phyloP scores from a whole-genome alignment of 495 filamentous ascomycete genomes.

The Copromyces sp. region DNA sequence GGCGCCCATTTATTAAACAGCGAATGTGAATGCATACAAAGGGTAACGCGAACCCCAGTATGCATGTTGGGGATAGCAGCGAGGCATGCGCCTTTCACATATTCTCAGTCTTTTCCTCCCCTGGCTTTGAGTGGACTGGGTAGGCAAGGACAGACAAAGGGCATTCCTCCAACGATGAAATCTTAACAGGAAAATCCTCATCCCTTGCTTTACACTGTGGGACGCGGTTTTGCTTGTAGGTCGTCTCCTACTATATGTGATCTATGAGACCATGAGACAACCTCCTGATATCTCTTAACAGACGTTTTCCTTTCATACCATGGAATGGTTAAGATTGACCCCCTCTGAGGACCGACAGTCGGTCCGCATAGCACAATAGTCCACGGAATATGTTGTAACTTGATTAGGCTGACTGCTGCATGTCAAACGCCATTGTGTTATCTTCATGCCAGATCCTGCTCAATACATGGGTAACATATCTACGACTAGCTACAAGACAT shows the following conservation, averaged over 20 bases:
- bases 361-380: not conserved
- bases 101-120: not conserved
- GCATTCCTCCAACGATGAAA: not conserved
- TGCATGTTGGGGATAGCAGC: not conserved
- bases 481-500: not conserved
- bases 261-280: not conserved
- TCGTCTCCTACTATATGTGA: not conserved
- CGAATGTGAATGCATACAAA: not conserved
- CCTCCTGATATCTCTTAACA: not conserved
- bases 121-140: not conserved
- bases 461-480: not conserved
- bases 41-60: not conserved
- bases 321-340: not conserved
- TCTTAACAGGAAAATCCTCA: not conserved
- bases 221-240: not conserved
- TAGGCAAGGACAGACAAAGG: not conserved
- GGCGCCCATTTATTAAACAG: not conserved
- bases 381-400: not conserved
- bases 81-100: not conserved
- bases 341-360: not conserved
- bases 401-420: not conserved
- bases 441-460: not conserved
- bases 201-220: not conserved
- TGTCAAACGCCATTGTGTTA: not conserved
- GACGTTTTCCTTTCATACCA: not conserved